Evolutionary conservation across 805 yeast genomes (phyloP), one percentile per base, ranked within the genome.

Genomic region (Kuraishia hungarica): DNA sequence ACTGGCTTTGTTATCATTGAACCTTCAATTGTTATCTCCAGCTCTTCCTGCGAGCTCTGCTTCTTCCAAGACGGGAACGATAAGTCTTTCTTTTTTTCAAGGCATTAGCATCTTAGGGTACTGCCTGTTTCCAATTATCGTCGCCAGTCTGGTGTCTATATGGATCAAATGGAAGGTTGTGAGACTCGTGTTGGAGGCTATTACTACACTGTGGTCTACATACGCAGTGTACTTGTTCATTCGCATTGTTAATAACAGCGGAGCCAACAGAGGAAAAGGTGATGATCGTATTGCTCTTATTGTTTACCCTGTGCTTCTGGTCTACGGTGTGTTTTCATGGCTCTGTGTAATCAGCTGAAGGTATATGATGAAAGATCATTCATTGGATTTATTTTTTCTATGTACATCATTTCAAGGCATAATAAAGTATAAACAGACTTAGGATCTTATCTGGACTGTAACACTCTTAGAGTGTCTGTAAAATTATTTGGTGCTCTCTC

Each of bases 21-120:
- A 81, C 63, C 78, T 79, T 57, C 85, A 81, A 64, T 69, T 81
- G 26, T 68, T 80, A 50, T 80, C 84, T 2, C 84, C 85, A 3
- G 72, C 68, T 29, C 62, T 67, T 26, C 71, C 68, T 55, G 55
- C 58, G 48, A 62, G 67, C 2, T 67, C 64, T 19, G 53, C 56
- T 22, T 67, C 68, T 20, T 61, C 61, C 20, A 20, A 60, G 10
- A 63, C 71, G 2, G 72, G 72, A 10, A 65, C 68, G 2, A 62
- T 71, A 29, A 76, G 74, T 46, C 72, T 81, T 26, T 77, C 83
- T 2, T 78, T 80, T 55, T 72, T 80, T 71, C 80, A 81, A 48
- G 81, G 84, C 53, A 69, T 81, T 29, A 76, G 82, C 64, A 81
- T 83, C 26, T 69, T 80, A 15, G 81, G 84, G 1, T 81, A 81